Evolutionary conservation across 129 eudicot species (phyloP).

Genomic region (Arctium lappa): DNA sequence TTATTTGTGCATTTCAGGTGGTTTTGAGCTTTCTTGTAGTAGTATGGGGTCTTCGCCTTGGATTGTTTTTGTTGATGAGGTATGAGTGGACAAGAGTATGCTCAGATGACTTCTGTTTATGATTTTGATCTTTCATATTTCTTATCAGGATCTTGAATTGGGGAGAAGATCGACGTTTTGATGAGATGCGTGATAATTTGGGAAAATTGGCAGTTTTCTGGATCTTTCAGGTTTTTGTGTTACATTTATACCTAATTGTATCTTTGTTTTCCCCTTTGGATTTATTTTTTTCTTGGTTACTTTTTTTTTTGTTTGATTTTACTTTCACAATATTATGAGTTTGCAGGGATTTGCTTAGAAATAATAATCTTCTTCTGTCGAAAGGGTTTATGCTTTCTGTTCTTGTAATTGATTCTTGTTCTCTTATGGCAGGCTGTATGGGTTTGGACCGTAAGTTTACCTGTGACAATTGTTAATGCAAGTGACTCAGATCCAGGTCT

Average conservation of each 20-base stretch:
- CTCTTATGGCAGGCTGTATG: conserved; percentile 73
- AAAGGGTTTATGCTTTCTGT: background rate
- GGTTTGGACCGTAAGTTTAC: conserved; percentile 99
- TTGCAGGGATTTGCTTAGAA: background rate
- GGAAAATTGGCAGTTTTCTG: conserved; percentile 85
- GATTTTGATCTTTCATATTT: background rate
- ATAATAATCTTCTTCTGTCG: background rate
- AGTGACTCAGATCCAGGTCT: conserved; percentile 68
- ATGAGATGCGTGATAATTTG: conserved; percentile 80
- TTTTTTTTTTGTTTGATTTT: background rate
- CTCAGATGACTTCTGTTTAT: background rate
- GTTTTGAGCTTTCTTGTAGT: conserved; percentile 66
- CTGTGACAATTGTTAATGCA: conserved; percentile 90
- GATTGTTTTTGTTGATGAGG: conserved; percentile 87
- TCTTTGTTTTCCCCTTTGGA: background rate
- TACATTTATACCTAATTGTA: background rate
- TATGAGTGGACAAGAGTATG: conserved; percentile 20
- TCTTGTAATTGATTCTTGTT: background rate
- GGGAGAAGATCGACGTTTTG: conserved; percentile 99
- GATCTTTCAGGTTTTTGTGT: conserved; percentile 72
- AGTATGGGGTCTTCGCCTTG: conserved; percentile 95
- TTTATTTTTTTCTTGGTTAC: background rate
- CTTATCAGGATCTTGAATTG: conserved; percentile 78
- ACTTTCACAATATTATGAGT: background rate
- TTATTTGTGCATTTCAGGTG: conserved; percentile 53